phyloP scores from a whole-genome alignment of 306 rosid species.

The Castanopsis chinensis region DNA sequence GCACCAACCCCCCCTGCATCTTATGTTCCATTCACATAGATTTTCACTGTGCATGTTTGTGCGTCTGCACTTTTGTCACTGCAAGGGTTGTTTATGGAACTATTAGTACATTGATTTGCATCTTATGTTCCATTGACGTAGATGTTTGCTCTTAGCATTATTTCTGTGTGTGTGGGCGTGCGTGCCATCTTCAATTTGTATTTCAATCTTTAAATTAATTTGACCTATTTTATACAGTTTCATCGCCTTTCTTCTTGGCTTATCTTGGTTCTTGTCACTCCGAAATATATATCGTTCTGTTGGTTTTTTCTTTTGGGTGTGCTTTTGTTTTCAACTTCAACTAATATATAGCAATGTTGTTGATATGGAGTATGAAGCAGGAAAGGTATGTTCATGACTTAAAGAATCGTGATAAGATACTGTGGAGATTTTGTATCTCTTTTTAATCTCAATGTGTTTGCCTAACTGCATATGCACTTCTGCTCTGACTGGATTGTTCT shows the following conservation, averaged over 20 bases:
- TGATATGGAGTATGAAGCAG: slow-evolving; percentile 95
- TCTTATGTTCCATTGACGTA: background rate
- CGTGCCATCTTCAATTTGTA: background rate
- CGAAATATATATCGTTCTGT: background rate
- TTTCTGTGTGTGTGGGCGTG: background rate
- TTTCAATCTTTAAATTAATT: background rate
- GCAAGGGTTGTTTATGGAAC: no score
- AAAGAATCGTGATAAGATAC: slow-evolving; percentile 86
- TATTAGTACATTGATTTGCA: background rate
- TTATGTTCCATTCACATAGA: no score
- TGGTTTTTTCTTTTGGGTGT: background rate
- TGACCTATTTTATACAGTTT: background rate
- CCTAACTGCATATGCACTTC: background rate
- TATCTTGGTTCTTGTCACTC: background rate
- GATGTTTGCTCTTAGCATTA: slow-evolving; percentile 1
- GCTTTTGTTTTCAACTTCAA: background rate
- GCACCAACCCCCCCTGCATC: no score
- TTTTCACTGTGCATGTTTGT: no score
- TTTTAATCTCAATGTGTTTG: background rate
- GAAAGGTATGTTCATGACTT: slow-evolving; percentile 81
- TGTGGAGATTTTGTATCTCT: background rate
- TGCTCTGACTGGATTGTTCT: slow-evolving; percentile 4
- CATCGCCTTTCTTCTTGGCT: background rate
- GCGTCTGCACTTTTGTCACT: no score
- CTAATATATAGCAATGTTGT: slow-evolving; percentile 28